Evolutionary conservation across 2,329 filamentous ascomycete genomes (phyloP).

Genomic region (Sporothrix inflata): DNA sequence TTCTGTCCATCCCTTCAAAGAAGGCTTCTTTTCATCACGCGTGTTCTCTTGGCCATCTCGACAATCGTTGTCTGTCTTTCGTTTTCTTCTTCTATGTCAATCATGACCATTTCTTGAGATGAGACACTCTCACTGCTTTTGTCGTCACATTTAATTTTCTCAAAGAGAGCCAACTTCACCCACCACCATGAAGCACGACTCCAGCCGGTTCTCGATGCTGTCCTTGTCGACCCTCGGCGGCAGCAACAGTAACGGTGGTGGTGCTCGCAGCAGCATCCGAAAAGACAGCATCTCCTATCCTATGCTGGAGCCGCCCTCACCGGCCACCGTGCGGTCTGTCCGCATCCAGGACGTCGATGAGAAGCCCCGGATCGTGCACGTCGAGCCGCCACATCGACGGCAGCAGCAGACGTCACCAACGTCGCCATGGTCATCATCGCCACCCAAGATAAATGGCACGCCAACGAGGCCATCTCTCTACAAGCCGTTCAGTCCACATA

Average conservation of each 20-base stretch:
- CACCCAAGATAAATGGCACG: not conserved
- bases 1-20: not conserved
- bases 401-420: not conserved
- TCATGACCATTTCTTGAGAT: not conserved
- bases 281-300: constrained; percentile 28
- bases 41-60: not conserved
- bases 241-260: not conserved
- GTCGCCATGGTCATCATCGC: not conserved
- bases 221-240: not conserved
- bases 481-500: not conserved
- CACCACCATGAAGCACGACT: not conserved
- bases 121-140: not conserved
- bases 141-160: not conserved
- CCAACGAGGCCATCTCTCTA: not conserved
- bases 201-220: constrained; percentile 2
- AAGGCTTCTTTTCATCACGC: too few relatives aligned
- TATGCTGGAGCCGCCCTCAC: not conserved
- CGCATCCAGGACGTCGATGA: constrained; percentile 26
- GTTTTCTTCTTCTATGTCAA: not conserved
- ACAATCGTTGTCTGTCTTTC: not conserved
- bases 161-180: too few relatives aligned
- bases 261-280: not conserved
- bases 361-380: constrained; percentile 23
- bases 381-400: not conserved
- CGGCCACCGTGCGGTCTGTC: constrained; percentile 13